Evolutionary conservation across 2,329 filamentous ascomycete genomes (phyloP).

Genomic region (Exophiala phaeomuriformis): DNA sequence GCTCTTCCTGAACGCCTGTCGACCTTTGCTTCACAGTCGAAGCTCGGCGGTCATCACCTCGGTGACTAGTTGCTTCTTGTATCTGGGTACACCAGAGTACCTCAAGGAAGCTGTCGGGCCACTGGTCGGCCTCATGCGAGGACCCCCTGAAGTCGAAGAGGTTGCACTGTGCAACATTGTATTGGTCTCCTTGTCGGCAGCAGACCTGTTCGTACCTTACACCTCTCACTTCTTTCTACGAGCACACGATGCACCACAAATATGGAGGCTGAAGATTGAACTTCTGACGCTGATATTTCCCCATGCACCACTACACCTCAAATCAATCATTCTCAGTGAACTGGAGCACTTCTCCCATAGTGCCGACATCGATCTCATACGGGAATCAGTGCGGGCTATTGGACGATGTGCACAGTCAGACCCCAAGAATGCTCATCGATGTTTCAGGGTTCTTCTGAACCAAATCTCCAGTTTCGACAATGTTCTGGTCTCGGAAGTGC

Average conservation of each 20-base stretch:
- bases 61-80: slow-evolving; percentile 75
- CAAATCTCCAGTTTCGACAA: slow-evolving; percentile 86
- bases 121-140: slow-evolving; percentile 74
- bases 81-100: slow-evolving; percentile 73
- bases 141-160: slow-evolving; percentile 79
- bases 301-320: slow-evolving; percentile 64
- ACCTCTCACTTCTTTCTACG: slow-evolving; percentile 83
- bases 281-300: slow-evolving; percentile 86
- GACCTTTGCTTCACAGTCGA: slow-evolving; percentile 79
- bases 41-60: slow-evolving; percentile 90
- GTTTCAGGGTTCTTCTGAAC: slow-evolving; percentile 71
- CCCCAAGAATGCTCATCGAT: slow-evolving; percentile 60
- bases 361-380: slow-evolving; percentile 67
- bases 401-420: slow-evolving; percentile 77
- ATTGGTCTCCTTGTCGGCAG: slow-evolving; percentile 71
- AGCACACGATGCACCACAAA: slow-evolving; percentile 66
- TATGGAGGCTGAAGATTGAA: slow-evolving; percentile 90
- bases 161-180: slow-evolving; percentile 91
- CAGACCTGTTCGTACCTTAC: slow-evolving; percentile 78
- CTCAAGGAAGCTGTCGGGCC: slow-evolving; percentile 71
- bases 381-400: slow-evolving; percentile 85
- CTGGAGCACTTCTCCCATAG: slow-evolving; percentile 84
- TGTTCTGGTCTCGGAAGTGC: slow-evolving; percentile 74
- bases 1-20: slow-evolving; percentile 70
- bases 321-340: slow-evolving; percentile 83